Conservation (phyloP, 768 basidiomycete species). For the Panellus pusillus region DNA sequence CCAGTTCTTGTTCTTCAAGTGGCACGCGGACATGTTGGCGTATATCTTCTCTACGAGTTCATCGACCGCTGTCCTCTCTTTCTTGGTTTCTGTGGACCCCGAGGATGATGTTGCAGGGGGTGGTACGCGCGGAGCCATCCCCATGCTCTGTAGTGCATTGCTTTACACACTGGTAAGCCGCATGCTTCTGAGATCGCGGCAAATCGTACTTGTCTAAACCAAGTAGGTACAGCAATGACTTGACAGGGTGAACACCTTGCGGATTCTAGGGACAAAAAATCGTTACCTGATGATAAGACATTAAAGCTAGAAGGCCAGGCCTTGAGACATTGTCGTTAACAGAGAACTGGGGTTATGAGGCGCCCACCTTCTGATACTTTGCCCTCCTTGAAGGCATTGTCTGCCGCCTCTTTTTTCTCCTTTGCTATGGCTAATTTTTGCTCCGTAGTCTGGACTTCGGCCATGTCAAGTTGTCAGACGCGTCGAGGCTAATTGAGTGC, state of each 20-base stretch:
- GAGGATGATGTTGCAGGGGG: slow-evolving; percentile 20
- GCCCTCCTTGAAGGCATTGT: slow-evolving; percentile 69
- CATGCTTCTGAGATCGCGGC: neutral
- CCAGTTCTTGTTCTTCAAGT: slow-evolving; percentile 80
- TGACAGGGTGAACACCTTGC: slow-evolving; percentile 1
- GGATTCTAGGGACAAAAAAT: neutral
- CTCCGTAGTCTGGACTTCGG: slow-evolving; percentile 32
- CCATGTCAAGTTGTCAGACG: slow-evolving; percentile 24
- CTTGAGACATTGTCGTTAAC: slow-evolving; percentile 7
- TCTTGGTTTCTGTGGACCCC: slow-evolving; percentile 33
- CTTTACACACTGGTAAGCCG: slow-evolving; percentile 30
- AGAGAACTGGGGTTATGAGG: slow-evolving; percentile 3
- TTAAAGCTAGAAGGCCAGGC: slow-evolving; percentile 49
- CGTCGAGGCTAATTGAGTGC: slow-evolving; percentile 1
- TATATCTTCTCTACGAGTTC: slow-evolving; percentile 79
- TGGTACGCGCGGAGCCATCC: slow-evolving; percentile 36
- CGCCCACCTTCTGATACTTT: slow-evolving; percentile 58
- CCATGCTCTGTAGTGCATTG: slow-evolving; percentile 56
- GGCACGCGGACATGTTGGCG: slow-evolving; percentile 83
- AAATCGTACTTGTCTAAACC: slow-evolving; percentile 73
- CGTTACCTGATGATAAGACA: slow-evolving; percentile 69
- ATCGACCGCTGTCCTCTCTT: slow-evolving; percentile 77
- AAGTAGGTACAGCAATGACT: slow-evolving; percentile 72
- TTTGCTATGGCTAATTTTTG: slow-evolving; percentile 61
- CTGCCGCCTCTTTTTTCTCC: slow-evolving; percentile 65